Evolutionary conservation across 2,329 filamentous ascomycete genomes (phyloP), one percentile per base, ranked within the genome.

Genomic region (Elsinoe perseae): DNA sequence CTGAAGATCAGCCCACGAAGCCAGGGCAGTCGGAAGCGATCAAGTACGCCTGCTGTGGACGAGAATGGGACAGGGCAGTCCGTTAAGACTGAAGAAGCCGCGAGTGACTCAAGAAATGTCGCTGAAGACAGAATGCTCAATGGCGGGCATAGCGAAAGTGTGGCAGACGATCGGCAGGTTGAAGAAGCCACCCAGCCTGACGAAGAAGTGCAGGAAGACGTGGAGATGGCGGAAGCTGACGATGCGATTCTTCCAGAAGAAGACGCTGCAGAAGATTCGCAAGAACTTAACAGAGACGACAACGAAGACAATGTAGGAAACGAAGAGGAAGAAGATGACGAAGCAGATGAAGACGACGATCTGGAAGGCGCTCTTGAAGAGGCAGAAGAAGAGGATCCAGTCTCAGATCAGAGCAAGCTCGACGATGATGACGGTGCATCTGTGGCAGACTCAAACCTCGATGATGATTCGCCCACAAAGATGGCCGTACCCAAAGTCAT

Each of bases 401-500:
- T 5, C 18, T 46, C 38, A n/a, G 40, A 48, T 44, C 53, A 46
- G 28, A 56, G 38, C 42, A 56, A 56, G 36, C 16, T 50, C n/a
- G 36, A 44, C 4, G 12, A 46, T 7, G 53, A 56, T 8, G 53
- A 56, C 21, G 42, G 21, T 21, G 53, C 7, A 3, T 56, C 53
- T n/a, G 30, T 43, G 18, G 38, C 56, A 36, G 62, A 61, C 23
- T 63, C 64, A 2, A 59, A 60, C 9, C 56, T 58, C 16, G 62
- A 62, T n/a, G 62, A 63, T 27, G 46, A 56, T 38, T 23, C 52
- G 30, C 40, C 48, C 28, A 59, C 16, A 42, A 61, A 53, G 58
- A 93, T 97, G 73, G 57, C 57, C 21, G 61, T 61, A 44, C 16
- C 50, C 14, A 56, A 58, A 40, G 57, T 64, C 58, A 61, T 58